Evolutionary conservation across 164 flowering plant species (phyloP), one percentile per base, ranked within the genome.

Genomic region (Sextonia rubra): DNA sequence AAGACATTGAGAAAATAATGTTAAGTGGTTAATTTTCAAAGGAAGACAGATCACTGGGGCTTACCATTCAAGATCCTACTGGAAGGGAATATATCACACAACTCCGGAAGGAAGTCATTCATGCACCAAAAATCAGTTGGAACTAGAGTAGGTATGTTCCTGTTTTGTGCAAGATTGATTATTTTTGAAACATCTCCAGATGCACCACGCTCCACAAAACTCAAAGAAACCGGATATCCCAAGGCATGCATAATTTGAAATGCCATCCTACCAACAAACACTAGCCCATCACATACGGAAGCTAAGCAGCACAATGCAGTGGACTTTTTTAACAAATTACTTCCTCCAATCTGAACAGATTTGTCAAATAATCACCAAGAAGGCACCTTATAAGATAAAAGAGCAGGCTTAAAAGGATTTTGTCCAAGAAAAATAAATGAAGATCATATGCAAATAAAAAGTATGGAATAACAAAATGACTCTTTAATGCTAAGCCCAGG

Each of bases 191-290:
- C 90, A 71, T 80, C 88, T 64, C 83, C 73, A 20, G 60, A 4
- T 60, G 91, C 82, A 69, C 80, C 81, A 69, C 2, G 69, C 69
- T 91, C 94, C 76, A 94, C 79, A 74, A 83, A 80, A 72, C 69
- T 74, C 47, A 70, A 64, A 71, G 93, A 89, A 71, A 94, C 84
- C 24, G 82, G 77, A n/a, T 83, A 18, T 68, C 97, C 93, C 44
- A 88, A 73, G 48, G 91, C 96, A 78, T 88, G 90, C 97, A 91
- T 91, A 71, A 91, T 84, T 75, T 90, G 97, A 75, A 90, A 91
- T 60, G 93, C 87, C 85, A 90, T 87, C 81, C 76, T 79, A 69
- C 98, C 98, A 78, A 90, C 86, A 80, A 94, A 94, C 58, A 91
- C 81, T 73, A 94, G 71, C 23, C 86, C 94, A 78, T 91, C 92